Conservation (phyloP, 2,329 filamentous ascomycete species). For the Xylaria sp. region DNA sequence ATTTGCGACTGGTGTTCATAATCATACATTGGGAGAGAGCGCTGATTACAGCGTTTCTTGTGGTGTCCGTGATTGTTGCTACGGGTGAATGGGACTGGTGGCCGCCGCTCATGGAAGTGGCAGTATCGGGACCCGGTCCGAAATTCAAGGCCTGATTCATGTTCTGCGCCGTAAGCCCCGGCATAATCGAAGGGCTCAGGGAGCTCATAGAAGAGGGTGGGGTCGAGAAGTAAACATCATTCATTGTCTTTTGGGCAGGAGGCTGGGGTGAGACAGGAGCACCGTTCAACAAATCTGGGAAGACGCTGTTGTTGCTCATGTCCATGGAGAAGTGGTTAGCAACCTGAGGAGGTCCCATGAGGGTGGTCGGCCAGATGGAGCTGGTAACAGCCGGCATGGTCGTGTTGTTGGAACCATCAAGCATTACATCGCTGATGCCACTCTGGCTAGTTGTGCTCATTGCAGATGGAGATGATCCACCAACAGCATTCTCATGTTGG, state of each 20-base stretch:
- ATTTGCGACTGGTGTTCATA: constrained; percentile 68
- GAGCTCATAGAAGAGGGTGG: constrained; percentile 79
- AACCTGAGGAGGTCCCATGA: constrained; percentile 76
- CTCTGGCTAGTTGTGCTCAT: constrained; percentile 96
- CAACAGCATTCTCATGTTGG: constrained; percentile 81
- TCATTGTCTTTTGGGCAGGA: constrained; percentile 74
- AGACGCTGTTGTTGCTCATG: constrained; percentile 75
- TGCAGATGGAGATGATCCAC: constrained; percentile 93
- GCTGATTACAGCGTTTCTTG: constrained; percentile 69
- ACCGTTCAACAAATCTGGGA: constrained; percentile 79
- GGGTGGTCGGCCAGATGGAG: constrained; percentile 75
- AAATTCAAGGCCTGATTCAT: constrained; percentile 75
- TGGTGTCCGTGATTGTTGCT: constrained; percentile 73
- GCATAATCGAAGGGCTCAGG: constrained; percentile 77
- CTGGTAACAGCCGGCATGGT: constrained; percentile 62
- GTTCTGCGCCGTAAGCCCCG: constrained; percentile 69
- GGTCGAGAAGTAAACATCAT: constrained; percentile 82
- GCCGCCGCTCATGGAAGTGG: constrained; percentile 76
- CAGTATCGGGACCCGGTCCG: constrained; percentile 74
- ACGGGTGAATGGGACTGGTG: constrained; percentile 68
- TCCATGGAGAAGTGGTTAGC: constrained; percentile 80
- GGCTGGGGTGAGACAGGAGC: constrained; percentile 83
- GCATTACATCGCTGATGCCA: constrained; percentile 89
- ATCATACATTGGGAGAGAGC: constrained; percentile 67
- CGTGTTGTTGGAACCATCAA: constrained; percentile 80